These are phyloP conservation scores for Ophiostoma sp. DNA, from an alignment of 2,329 filamentous ascomycete species.

Conservation along the genomic window DNA sequence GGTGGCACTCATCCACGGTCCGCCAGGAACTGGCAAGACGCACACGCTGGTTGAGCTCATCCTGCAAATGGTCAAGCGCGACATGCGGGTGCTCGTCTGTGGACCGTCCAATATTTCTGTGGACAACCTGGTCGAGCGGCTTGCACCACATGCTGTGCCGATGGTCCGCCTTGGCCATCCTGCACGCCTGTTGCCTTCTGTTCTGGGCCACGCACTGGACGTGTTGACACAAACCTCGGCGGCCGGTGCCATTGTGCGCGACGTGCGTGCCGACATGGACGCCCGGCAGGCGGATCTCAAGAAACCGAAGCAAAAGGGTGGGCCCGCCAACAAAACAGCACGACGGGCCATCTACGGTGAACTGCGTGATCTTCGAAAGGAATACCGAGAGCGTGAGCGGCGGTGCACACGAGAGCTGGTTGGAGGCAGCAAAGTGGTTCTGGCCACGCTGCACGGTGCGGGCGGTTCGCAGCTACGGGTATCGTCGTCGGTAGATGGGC, in stretches of 20 bases:
- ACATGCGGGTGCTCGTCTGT: slow-evolving; percentile 81
- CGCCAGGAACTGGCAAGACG: slow-evolving; percentile 95
- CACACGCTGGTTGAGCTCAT: slow-evolving; percentile 96
- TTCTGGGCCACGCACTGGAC: slow-evolving; percentile 87
- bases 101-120: slow-evolving; percentile 96
- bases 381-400: slow-evolving; percentile 82
- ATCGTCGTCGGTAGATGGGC: not conserved
- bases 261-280: slow-evolving; percentile 91
- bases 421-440: slow-evolving; percentile 76
- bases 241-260: slow-evolving; percentile 82
- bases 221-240: slow-evolving; percentile 88
- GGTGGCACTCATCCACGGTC: slow-evolving; percentile 88
- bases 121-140: slow-evolving; percentile 94
- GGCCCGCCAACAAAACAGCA: slow-evolving; percentile 50
- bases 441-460: slow-evolving; percentile 89
- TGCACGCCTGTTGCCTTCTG: slow-evolving; percentile 82
- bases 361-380: slow-evolving; percentile 79
- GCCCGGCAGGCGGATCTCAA: slow-evolving; percentile 87
- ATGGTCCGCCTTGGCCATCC: slow-evolving; percentile 92
- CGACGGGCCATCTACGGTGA: slow-evolving; percentile 79
- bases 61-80: slow-evolving; percentile 76
- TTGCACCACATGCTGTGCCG: slow-evolving; percentile 79
- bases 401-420: slow-evolving; percentile 78
- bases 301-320: slow-evolving; percentile 61
- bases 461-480: slow-evolving; percentile 76